These are phyloP conservation scores for Starmerella khaoyaiensis DNA, from an alignment of 805 yeast species.

Conservation along the genomic window DNA sequence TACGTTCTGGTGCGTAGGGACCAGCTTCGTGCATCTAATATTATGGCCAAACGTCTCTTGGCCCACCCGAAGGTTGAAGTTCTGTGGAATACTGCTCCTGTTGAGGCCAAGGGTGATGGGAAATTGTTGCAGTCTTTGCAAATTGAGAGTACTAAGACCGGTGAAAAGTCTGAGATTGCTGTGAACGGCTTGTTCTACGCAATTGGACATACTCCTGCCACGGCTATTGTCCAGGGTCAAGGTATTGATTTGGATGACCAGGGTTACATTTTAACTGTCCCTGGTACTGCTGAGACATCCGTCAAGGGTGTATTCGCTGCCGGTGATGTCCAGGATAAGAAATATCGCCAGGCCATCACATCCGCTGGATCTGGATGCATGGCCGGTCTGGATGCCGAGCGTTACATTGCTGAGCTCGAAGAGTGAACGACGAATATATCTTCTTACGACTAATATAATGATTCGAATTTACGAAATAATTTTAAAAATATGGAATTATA, in stretches of 20 bases:
- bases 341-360: conserved; percentile 96
- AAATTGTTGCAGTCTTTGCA: conserved; percentile 54
- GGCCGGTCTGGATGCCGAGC: conserved; percentile 96
- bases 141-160: conserved; percentile 59
- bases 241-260: conserved; percentile 61
- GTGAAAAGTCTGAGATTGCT: conserved; percentile 51
- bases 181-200: conserved; percentile 95
- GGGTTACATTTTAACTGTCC: conserved; percentile 79
- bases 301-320: conserved; percentile 93
- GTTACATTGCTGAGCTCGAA: conserved; percentile 50
- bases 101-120: conserved; percentile 91
- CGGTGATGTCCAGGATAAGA: conserved; percentile 96
- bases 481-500: neutral
- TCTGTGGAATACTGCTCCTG: conserved; percentile 69
- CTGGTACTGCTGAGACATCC: conserved; percentile 80
- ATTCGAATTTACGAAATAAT: neutral
- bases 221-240: conserved; percentile 63
- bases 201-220: conserved; percentile 95
- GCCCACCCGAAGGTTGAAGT: conserved; percentile 82
- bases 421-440: neutral
- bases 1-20: conserved; percentile 89
- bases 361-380: conserved; percentile 99
- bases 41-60: conserved; percentile 90
- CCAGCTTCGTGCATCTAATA: conserved; percentile 82
- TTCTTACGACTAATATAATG: too few species aligned